These are phyloP conservation scores for Saturnispora diversa DNA, from an alignment of 805 yeast genomes.

Conservation along the genomic window DNA sequence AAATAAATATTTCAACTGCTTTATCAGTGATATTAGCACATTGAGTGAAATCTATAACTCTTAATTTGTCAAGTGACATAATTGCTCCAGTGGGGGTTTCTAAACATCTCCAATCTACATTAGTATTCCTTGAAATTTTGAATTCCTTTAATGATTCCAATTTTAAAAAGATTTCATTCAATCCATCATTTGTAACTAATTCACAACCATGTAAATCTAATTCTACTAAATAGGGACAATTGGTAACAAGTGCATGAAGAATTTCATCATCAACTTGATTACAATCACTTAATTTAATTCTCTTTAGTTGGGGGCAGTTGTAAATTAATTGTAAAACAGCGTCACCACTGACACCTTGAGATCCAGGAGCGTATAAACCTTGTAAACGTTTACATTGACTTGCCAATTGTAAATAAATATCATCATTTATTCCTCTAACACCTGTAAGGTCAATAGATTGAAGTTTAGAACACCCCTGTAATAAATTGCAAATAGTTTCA, in stretches of 20 bases:
- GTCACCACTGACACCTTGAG: constrained; percentile 57
- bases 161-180: constrained; percentile 48
- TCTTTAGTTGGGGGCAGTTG: constrained; percentile 65
- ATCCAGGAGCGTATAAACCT: constrained; percentile 84
- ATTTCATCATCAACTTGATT: constrained; percentile 55
- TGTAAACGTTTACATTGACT: constrained; percentile 67
- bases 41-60: constrained; percentile 79
- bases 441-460: constrained; percentile 88
- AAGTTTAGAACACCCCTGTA: constrained; percentile 57
- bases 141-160: constrained; percentile 77
- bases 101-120: constrained; percentile 62
- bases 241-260: constrained; percentile 50
- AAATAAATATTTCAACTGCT: constrained; percentile 62
- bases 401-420: constrained; percentile 61
- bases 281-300: constrained; percentile 76
- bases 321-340: constrained; percentile 53
- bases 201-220: constrained; percentile 81
- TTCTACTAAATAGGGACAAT: constrained; percentile 77
- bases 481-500: constrained; percentile 49
- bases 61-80: constrained; percentile 49
- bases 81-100: constrained; percentile 25
- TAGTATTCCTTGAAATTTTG: constrained; percentile 64
- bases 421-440: constrained; percentile 60
- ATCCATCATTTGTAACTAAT: constrained; percentile 57
- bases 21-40: constrained; percentile 76